Conservation (phyloP, 208 protist genomes). For the Crithidia sp. region DNA sequence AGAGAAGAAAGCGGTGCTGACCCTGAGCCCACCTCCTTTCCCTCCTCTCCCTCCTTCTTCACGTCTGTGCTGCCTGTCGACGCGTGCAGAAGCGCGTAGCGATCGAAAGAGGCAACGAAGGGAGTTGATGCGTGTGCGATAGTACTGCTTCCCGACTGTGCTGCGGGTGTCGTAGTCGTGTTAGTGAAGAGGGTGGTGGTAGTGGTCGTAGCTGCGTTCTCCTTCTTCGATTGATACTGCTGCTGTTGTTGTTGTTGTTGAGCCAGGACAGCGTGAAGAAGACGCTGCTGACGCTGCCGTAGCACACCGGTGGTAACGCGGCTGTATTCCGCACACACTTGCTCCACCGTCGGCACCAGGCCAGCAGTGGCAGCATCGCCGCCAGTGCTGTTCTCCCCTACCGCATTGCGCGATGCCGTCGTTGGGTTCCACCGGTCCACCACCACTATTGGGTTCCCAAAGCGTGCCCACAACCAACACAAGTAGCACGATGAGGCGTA, state of each 20-base stretch:
- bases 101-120: conserved; percentile 33
- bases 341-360: conserved; percentile 28
- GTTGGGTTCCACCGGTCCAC: conserved; percentile 51
- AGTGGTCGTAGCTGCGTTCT: not conserved
- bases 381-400: not conserved
- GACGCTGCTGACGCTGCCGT: conserved; percentile 26
- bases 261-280: conserved; percentile 7
- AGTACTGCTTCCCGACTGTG: not conserved
- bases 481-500: conserved; percentile 48
- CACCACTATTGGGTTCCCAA: conserved; percentile 65
- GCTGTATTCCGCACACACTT: conserved; percentile 35
- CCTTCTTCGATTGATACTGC: not conserved
- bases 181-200: not conserved
- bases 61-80: not conserved
- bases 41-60: not conserved
- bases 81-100: conserved; percentile 29
- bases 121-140: conserved; percentile 7
- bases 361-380: not conserved
- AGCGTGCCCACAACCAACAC: conserved; percentile 54
- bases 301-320: conserved; percentile 33
- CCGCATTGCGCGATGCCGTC: not conserved
- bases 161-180: not conserved
- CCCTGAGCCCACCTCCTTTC: not conserved
- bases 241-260: conserved; percentile 4
- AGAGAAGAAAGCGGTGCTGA: too few species aligned